These are phyloP conservation scores for Lactarius sp. DNA, from an alignment of 768 basidiomycete species.

Conservation along the genomic window DNA sequence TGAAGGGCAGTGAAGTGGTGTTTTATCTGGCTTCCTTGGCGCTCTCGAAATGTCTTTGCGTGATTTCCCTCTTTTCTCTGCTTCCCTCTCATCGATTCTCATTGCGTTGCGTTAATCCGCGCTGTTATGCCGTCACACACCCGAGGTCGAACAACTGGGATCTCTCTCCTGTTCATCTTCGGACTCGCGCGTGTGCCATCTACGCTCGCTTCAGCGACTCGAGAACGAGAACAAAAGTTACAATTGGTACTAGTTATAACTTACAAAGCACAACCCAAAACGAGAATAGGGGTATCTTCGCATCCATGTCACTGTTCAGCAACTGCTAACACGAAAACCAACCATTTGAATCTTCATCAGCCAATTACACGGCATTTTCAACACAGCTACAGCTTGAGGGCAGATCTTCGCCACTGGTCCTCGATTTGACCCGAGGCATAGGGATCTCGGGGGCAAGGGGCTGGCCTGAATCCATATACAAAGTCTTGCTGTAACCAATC, in stretches of 20 bases:
- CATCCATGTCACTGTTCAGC: neutral
- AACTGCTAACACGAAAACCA: neutral
- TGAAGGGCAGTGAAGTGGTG: no score
- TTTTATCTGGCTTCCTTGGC: no score
- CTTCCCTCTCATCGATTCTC: no score
- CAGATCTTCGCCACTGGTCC: neutral
- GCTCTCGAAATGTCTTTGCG: no score
- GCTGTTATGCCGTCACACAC: no score
- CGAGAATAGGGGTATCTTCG: neutral
- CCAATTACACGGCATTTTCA: neutral
- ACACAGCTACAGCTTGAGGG: neutral
- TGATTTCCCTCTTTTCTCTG: no score
- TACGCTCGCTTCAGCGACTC: no score
- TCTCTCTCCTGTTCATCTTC: no score
- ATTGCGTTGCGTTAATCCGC: no score
- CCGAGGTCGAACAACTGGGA: no score
- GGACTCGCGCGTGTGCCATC: no score
- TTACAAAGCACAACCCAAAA: neutral
- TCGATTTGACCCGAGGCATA: neutral
- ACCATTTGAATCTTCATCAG: neutral
- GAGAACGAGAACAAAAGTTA: neutral
- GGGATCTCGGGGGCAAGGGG: no score
- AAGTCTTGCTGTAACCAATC: neutral
- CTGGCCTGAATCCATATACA: slow-evolving; percentile 5
- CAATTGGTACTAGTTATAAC: neutral